Evolutionary conservation across 2,329 filamentous ascomycete genomes (phyloP).

Genomic region (Xylaria digitata): DNA sequence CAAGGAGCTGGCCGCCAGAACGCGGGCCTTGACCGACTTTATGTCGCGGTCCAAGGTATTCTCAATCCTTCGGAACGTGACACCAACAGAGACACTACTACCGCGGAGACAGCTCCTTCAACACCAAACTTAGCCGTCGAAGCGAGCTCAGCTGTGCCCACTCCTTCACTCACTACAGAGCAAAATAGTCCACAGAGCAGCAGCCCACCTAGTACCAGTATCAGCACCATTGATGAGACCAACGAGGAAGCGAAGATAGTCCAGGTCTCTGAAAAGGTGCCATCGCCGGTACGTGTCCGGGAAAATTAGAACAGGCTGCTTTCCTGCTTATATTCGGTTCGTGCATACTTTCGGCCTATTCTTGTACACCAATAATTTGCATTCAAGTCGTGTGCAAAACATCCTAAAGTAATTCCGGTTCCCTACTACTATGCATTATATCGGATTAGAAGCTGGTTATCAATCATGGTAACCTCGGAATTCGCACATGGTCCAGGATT

Average conservation of each 20-base stretch:
- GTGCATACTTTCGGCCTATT: slow-evolving; percentile 17
- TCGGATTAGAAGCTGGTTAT: slow-evolving; percentile 23
- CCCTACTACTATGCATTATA: slow-evolving; percentile 23
- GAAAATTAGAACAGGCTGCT: slow-evolving; percentile 28
- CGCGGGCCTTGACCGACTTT: slow-evolving; percentile 69
- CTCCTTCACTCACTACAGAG: slow-evolving; percentile 74
- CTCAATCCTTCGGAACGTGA: slow-evolving; percentile 17
- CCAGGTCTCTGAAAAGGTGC: slow-evolving; percentile 34
- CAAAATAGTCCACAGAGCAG: slow-evolving; percentile 76
- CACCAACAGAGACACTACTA: slow-evolving; percentile 27
- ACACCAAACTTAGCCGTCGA: slow-evolving; percentile 58
- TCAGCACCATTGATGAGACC: slow-evolving; percentile 62
- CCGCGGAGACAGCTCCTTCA: slow-evolving; percentile 39
- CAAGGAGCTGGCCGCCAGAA: slow-evolving; percentile 75
- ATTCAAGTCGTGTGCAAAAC: slow-evolving; percentile 11
- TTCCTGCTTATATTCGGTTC: slow-evolving; percentile 9
- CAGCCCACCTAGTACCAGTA: slow-evolving; percentile 71
- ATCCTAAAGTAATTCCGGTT: slow-evolving; percentile 4
- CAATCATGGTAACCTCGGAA: slow-evolving; percentile 15
- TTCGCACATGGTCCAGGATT: slow-evolving; percentile 14
- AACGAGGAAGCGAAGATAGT: slow-evolving; percentile 46
- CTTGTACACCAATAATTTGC: slow-evolving; percentile 22
- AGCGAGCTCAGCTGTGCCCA: slow-evolving; percentile 66
- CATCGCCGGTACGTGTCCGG: slow-evolving; percentile 36
- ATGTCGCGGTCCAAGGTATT: slow-evolving; percentile 44